These are phyloP conservation scores for Salpingoeca rosetta DNA, from an alignment of 78 protist species.

Conservation along the genomic window DNA sequence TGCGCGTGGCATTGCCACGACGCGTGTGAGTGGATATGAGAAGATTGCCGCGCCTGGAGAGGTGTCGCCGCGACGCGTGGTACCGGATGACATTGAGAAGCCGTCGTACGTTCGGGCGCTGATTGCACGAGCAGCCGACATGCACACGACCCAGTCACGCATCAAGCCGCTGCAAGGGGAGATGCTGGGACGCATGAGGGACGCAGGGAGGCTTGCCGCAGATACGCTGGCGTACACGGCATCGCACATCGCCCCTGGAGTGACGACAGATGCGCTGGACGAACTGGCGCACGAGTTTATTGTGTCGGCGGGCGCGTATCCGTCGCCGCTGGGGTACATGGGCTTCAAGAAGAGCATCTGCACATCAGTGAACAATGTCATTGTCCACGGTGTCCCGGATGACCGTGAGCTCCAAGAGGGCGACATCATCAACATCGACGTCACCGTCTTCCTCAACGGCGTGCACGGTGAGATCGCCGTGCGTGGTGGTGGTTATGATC, in stretches of 20 bases:
- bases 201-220: constrained; percentile 34
- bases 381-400: constrained; percentile 96
- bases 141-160: background rate
- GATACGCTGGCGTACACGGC: constrained; percentile 73
- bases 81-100: background rate
- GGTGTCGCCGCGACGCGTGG: too few species aligned
- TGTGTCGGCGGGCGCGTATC: constrained; percentile 69
- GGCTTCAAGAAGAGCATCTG: constrained; percentile 80
- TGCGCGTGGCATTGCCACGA: too few species aligned
- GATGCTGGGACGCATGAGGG: constrained; percentile 8
- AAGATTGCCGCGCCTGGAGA: too few species aligned
- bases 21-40: too few species aligned
- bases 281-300: constrained; percentile 54
- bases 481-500: too few species aligned
- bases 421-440: constrained; percentile 56
- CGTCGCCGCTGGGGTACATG: constrained; percentile 84
- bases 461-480: constrained; percentile 77
- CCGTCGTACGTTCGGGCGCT: background rate
- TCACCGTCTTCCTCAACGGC: constrained; percentile 69
- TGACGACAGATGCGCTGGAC: constrained; percentile 78
- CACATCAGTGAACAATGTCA: constrained; percentile 77
- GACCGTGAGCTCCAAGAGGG: constrained; percentile 49
- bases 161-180: background rate
- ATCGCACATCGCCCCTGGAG: constrained; percentile 47
- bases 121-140: background rate